These are phyloP conservation scores for Mortierella hygrophila DNA, from an alignment of 192 early-diverging fungal genomes.

Conservation along the genomic window DNA sequence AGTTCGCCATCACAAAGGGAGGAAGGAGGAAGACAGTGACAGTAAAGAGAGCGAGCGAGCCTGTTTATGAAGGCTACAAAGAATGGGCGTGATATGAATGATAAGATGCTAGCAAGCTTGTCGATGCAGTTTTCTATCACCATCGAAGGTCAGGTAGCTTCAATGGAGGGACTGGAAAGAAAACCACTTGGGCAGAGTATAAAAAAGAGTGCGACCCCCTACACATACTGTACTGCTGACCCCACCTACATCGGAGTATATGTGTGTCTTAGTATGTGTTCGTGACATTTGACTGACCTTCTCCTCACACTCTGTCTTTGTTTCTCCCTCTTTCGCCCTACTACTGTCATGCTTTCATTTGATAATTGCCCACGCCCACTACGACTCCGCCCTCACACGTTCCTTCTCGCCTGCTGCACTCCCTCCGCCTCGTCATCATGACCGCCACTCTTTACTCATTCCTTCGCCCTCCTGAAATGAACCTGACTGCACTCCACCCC, in stretches of 20 bases:
- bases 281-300: not conserved
- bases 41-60: not conserved
- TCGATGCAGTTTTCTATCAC: too few species aligned
- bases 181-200: slow-evolving; percentile 5
- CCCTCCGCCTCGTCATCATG: not conserved
- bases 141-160: too few species aligned
- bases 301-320: not conserved
- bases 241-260: not conserved
- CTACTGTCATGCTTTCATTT: not conserved
- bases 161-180: not conserved
- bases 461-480: not conserved
- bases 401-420: not conserved
- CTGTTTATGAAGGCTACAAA: not conserved
- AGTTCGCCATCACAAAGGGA: not conserved
- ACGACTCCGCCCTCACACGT: not conserved
- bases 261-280: not conserved
- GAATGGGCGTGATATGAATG: not conserved
- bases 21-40: not conserved
- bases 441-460: not conserved
- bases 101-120: not conserved
- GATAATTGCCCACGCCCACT: slow-evolving; percentile 2
- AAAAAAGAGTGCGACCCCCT: not conserved
- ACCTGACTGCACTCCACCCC: not conserved
- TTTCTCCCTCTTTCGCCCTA: not conserved
- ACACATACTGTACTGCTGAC: not conserved